Percentiles rank a stretch among this genome's conserved stretches.
phyloP scores from a whole-genome alignment of 2,329 filamentous ascomycete genomes.

The Colletotrichum karsti region DNA sequence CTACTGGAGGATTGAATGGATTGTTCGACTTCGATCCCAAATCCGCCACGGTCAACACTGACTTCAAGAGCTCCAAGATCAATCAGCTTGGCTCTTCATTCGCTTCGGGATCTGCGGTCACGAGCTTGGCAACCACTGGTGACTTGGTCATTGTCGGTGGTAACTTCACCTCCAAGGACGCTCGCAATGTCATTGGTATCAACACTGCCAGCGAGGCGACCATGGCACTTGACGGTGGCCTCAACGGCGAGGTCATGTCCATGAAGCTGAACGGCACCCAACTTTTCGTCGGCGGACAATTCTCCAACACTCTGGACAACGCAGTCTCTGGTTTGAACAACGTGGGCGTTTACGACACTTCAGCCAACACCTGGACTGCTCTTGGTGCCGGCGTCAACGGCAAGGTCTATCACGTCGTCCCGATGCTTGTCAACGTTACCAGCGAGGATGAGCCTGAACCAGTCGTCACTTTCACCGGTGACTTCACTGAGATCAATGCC shows the following conservation, averaged over 20 bases:
- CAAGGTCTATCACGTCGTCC: constrained; percentile 76
- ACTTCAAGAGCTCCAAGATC: constrained; percentile 78
- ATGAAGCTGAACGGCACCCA: constrained; percentile 73
- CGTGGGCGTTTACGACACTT: constrained; percentile 78
- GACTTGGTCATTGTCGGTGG: constrained; percentile 81
- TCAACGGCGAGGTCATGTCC: constrained; percentile 81
- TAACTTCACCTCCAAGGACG: constrained; percentile 77
- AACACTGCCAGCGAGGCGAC: constrained; percentile 68
- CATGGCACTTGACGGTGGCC: constrained; percentile 72
- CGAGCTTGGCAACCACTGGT: constrained; percentile 70
- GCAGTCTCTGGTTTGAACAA: constrained; percentile 73
- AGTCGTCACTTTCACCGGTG: constrained; percentile 81
- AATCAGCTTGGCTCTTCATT: constrained; percentile 80
- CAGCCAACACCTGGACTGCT: constrained; percentile 75
- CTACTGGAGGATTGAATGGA: constrained; percentile 85
- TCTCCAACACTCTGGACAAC: constrained; percentile 75
- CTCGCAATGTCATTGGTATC: constrained; percentile 82
- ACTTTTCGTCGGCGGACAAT: constrained; percentile 86
- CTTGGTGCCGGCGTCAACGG: constrained; percentile 90
- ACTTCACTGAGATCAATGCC: constrained; percentile 76
- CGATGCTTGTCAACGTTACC: constrained; percentile 82
- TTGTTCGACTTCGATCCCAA: constrained; percentile 88
- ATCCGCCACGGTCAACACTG: constrained; percentile 62
- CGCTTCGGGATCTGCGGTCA: constrained; percentile 72
- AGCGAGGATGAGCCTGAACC: constrained; percentile 69